Evolutionary conservation across 352 stramenopile genomes (phyloP).

Genomic region (Phytophthora pini): DNA sequence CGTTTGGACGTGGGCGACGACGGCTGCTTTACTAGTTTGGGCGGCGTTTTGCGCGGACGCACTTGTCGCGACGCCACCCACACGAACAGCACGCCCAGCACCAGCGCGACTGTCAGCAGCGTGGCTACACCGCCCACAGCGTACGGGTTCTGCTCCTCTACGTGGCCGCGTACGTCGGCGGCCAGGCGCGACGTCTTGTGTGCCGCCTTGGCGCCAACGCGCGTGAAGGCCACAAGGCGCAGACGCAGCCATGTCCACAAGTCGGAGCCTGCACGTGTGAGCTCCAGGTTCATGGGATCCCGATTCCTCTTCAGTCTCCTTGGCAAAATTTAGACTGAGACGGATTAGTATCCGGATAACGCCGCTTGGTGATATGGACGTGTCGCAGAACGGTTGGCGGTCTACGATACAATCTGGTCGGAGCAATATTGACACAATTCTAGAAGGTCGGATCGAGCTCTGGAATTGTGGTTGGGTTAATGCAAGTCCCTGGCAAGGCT

Average conservation of each 20-base stretch:
- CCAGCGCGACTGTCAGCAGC: constrained; percentile 51
- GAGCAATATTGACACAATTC: too few species aligned
- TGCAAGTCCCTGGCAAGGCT: too few species aligned
- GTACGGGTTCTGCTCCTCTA: constrained; percentile 51
- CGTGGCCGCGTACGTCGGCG: constrained; percentile 22
- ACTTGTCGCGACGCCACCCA: constrained; percentile 87
- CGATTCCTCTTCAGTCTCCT: background rate
- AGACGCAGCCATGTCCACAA: constrained; percentile 30
- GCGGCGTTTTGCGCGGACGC: constrained; percentile 56
- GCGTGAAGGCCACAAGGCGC: constrained; percentile 19
- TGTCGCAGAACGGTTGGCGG: background rate
- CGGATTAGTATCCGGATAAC: background rate
- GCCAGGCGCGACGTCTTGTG: constrained; percentile 28
- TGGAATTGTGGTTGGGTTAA: too few species aligned
- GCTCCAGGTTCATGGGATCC: constrained; percentile 1
- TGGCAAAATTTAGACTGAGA: constrained; percentile 21
- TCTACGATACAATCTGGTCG: too few species aligned
- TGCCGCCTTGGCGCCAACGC: constrained; percentile 18
- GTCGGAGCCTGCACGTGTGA: constrained; percentile 16
- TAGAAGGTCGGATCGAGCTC: too few species aligned
- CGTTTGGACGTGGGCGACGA: constrained; percentile 80
- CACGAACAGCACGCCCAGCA: constrained; percentile 66
- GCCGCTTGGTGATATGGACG: constrained; percentile 16
- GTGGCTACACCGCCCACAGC: constrained; percentile 53
- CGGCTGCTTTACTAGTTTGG: constrained; percentile 43